Evolutionary conservation across 2,329 filamentous ascomycete genomes (phyloP), one percentile per base, ranked within the genome.

Genomic region (Ophiosphaerella narmari): DNA sequence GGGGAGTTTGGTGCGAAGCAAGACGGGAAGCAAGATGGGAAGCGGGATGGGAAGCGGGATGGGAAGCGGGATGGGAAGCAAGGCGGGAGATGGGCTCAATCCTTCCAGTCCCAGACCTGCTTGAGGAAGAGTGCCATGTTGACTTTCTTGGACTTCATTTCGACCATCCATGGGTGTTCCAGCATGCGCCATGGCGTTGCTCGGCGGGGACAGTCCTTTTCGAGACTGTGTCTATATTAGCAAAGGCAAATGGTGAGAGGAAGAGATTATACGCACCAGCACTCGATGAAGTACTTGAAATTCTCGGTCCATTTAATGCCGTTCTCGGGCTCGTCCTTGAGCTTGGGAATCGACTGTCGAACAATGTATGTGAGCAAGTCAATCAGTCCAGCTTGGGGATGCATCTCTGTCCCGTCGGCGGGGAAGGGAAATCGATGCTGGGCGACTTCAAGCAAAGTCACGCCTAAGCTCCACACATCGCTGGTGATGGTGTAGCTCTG

Each of bases 221-320:
- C 94, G 50, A 99, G 83, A 77, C 94, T 97, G 49, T 42, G 31
- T 16, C 1, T 26, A 14, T 55, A 74, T 58, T 75, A 69, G 12
- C 12, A 16, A 36, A 23, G 7, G 9, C 11, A 12, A 40, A 7
- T 13, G 2, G 12, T n/a, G 29, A 3, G n/a, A 29, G 12, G 9
- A 14, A 39, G 12, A 23, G 26, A 24, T 38, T 47, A 86, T 90
- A 71, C 26, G 26, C 84, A 97, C 93, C 94, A 97, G 84, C 92
- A 97, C 77, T 97, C 92, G 65, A 99, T 97, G 66, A 99, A 99
- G 73, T 97, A 97, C 74, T 99, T 99, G 77, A 99, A 97, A 69
- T 90, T 96, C 63, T 95, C 90, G 63, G 90, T 96, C 94, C 94
- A 99, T 70, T 87, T 88, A 61, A 99, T 95, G 51, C 87, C 87